phyloP scores from a whole-genome alignment of 2,329 filamentous ascomycete genomes.

The Ascocoryne sarcoides region DNA sequence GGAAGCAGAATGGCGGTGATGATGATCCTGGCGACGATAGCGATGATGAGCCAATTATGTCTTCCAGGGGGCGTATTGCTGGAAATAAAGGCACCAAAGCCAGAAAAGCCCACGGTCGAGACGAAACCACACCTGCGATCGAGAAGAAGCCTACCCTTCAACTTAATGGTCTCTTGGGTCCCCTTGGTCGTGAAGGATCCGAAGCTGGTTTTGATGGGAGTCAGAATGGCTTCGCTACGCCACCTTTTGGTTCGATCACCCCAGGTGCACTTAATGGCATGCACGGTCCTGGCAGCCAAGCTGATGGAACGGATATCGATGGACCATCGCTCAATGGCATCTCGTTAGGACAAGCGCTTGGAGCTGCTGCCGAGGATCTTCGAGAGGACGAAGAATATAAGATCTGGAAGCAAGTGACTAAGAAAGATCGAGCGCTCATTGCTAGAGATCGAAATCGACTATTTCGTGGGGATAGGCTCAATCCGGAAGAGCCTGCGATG shows the following conservation, averaged over 20 bases:
- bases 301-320: constrained; percentile 82
- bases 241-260: constrained; percentile 66
- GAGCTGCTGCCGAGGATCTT: constrained; percentile 61
- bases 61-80: constrained; percentile 83
- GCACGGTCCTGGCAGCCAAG: constrained; percentile 61
- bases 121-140: constrained; percentile 68
- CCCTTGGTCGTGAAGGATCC: constrained; percentile 58
- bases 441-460: constrained; percentile 80
- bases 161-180: constrained; percentile 53
- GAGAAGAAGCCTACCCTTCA: constrained; percentile 68
- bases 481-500: constrained; percentile 79
- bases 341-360: constrained; percentile 53
- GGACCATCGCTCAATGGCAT: constrained; percentile 61
- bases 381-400: constrained; percentile 94
- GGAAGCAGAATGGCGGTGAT: constrained; percentile 78
- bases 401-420: constrained; percentile 98
- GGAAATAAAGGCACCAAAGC: constrained; percentile 64
- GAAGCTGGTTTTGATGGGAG: constrained; percentile 67
- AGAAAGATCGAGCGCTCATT: constrained; percentile 82
- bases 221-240: constrained; percentile 76
- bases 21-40: constrained; percentile 82
- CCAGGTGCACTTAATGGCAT: constrained; percentile 63
- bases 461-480: constrained; percentile 77
- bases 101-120: constrained; percentile 64
- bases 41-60: constrained; percentile 97